phyloP scores from a whole-genome alignment of 1,139 yeast genomes.

The Blastobotrys persicus region DNA sequence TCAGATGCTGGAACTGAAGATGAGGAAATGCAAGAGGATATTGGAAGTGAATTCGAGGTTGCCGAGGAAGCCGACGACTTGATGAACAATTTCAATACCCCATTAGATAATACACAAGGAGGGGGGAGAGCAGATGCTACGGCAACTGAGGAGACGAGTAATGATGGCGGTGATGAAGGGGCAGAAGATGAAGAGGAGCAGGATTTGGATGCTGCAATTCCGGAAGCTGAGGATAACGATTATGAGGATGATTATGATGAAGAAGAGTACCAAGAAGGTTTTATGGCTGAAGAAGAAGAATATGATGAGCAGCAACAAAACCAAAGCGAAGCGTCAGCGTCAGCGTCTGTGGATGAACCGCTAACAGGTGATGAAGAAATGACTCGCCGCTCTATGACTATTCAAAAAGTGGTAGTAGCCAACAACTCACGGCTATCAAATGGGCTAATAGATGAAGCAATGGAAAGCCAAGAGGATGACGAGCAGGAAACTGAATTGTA shows the following conservation, averaged over 20 bases:
- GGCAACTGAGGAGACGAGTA: constrained; percentile 9
- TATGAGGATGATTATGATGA: constrained; percentile 26
- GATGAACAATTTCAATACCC: constrained; percentile 3
- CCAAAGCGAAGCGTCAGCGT: constrained; percentile 12
- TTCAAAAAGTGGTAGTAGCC: constrained; percentile 2
- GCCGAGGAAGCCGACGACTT: constrained; percentile 3
- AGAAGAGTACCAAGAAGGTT: constrained; percentile 19
- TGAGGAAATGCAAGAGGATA: constrained; percentile 21
- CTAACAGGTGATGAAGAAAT: constrained; percentile 1
- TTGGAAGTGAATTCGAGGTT: constrained; percentile 27
- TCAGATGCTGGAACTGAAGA: constrained; percentile 21
- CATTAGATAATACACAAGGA: background rate
- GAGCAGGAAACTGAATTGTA: constrained; percentile 18
- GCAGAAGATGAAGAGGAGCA: constrained; percentile 17
- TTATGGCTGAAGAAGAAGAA: constrained; percentile 18
- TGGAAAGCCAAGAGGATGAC: constrained; percentile 18
- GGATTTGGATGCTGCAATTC: constrained; percentile 25
- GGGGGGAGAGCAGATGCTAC: constrained; percentile 7
- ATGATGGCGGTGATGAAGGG: constrained; percentile 22
- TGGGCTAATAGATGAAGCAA: constrained; percentile 13
- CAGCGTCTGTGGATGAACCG: no score
- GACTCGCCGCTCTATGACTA: background rate
- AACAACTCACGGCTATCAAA: background rate
- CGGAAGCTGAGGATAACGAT: constrained; percentile 26
- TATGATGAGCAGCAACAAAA: constrained; percentile 22